These are phyloP conservation scores for Ganoderma resinaceum DNA, from an alignment of 1,284 basidiomycete genomes.

Conservation along the genomic window DNA sequence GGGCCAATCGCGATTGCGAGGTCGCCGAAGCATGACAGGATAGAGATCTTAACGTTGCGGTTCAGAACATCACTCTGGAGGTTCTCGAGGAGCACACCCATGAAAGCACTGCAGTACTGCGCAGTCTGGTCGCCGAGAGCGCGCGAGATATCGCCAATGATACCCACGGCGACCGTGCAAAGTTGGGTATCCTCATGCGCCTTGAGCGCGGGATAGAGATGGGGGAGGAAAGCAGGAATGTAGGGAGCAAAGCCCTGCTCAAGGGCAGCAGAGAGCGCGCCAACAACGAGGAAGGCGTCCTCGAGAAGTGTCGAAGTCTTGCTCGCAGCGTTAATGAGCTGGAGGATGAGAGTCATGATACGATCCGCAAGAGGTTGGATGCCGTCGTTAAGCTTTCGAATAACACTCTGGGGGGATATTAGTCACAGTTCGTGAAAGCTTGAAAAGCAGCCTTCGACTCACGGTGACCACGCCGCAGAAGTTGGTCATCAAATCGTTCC, in stretches of 20 bases:
- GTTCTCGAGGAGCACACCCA: conserved; percentile 92
- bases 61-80: conserved; percentile 92
- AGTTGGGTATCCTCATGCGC: conserved; percentile 96
- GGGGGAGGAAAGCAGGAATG: conserved; percentile 90
- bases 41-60: conserved; percentile 95
- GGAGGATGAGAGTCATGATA: conserved; percentile 93
- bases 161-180: conserved; percentile 94
- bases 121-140: conserved; percentile 87
- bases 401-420: conserved; percentile 65
- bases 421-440: not conserved
- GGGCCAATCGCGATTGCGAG: conserved; percentile 93
- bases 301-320: conserved; percentile 97
- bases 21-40: conserved; percentile 96
- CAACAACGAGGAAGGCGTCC: conserved; percentile 95
- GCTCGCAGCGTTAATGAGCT: conserved; percentile 85
- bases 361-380: conserved; percentile 92
- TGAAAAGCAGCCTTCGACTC: conserved; percentile 41
- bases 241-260: conserved; percentile 90
- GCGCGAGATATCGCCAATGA: conserved; percentile 95
- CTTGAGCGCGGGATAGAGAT: conserved; percentile 89
- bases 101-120: conserved; percentile 88
- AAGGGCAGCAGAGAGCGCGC: conserved; percentile 87
- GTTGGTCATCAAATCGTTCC: conserved; percentile 98
- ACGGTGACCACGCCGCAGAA: conserved; percentile 92
- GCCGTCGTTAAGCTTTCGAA: conserved; percentile 84